Evolutionary conservation across 2,329 filamentous ascomycete species (phyloP), one percentile per base, ranked within the genome.

Genomic region (Beauveria sp.): DNA sequence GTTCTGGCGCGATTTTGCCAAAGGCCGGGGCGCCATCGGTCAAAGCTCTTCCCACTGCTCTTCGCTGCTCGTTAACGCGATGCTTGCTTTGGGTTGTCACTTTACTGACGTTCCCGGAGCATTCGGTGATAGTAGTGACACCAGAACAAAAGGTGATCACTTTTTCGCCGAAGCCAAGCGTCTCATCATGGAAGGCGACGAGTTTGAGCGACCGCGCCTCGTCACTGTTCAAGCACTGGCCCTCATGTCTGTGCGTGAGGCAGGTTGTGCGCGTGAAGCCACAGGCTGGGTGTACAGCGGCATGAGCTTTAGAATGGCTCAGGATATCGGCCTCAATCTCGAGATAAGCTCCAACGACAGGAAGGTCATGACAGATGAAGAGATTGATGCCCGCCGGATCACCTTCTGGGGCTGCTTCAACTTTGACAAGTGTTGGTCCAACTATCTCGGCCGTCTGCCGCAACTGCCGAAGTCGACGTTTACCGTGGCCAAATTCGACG

Each of bases 391-490:
- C 3, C 83, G 95, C 45, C 83, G 90, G 59, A 88, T 98, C 48
- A 98, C 95, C 0, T 98, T 97, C 70, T 98, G 95, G 95, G 95
- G 95, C 7, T 97, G 93, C 72, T 98, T 95, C 74, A 77, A 96
- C n/a, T 96, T 98, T 72, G 95, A 99, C 78, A 98, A 97, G 81
- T 96, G 91, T 73, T 98, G 93, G 93, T 96, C 93, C 55, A 98
- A 97, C 72, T 98, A 98, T 68, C 83, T 98, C 28, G 93, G 95
- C 53, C 88, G 95, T 49, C 80, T 97, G 64, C 93, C 95, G 12
- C 93, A 97, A 73, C 79, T 98, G 12, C 88, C 91, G 0, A 87
- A 85, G 48, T 86, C 86, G 34, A 89, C 90, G 8, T 89, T 91
- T 68, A 96, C 88, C 40, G 90, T 92, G 1, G 88, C 91, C 28